These are phyloP conservation scores for Eragrostis curvula DNA, from an alignment of 176 grass and related monocot species.

Conservation along the genomic window DNA sequence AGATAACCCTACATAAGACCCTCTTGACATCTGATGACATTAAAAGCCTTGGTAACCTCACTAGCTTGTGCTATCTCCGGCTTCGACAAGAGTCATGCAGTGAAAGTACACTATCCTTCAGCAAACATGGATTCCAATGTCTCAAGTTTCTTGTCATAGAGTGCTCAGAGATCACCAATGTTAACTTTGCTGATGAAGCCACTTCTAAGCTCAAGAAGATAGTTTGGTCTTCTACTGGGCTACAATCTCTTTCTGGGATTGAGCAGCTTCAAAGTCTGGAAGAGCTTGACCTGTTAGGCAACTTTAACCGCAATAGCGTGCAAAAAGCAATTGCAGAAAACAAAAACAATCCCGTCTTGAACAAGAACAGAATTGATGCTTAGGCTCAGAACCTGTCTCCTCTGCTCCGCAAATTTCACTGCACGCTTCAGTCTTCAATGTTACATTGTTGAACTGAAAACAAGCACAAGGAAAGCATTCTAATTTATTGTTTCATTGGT, in stretches of 20 bases:
- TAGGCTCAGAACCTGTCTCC: background rate
- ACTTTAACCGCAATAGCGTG: accelerated
- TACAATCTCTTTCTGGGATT: background rate
- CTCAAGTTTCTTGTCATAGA: background rate
- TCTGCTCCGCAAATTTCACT: background rate
- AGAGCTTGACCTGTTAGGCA: background rate
- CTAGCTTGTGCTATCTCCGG: background rate
- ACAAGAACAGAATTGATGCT: background rate
- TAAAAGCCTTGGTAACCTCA: background rate
- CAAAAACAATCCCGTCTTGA: background rate
- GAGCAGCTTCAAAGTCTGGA: background rate
- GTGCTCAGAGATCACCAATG: background rate
- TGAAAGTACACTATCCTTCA: background rate
- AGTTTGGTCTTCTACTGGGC: background rate
- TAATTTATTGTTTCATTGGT: too few relatives aligned
- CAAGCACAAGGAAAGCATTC: too few relatives aligned
- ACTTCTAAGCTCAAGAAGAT: background rate
- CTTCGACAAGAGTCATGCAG: background rate
- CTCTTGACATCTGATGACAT: background rate
- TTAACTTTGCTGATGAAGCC: background rate
- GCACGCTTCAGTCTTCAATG: too few relatives aligned
- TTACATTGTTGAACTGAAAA: too few relatives aligned
- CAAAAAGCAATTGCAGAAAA: background rate
- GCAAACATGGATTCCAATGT: background rate
- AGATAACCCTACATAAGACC: conserved; percentile 19